Base-by-base conservation (phyloP, 441 rosid genomes). In the Flueggea neowawraea region DNA sequence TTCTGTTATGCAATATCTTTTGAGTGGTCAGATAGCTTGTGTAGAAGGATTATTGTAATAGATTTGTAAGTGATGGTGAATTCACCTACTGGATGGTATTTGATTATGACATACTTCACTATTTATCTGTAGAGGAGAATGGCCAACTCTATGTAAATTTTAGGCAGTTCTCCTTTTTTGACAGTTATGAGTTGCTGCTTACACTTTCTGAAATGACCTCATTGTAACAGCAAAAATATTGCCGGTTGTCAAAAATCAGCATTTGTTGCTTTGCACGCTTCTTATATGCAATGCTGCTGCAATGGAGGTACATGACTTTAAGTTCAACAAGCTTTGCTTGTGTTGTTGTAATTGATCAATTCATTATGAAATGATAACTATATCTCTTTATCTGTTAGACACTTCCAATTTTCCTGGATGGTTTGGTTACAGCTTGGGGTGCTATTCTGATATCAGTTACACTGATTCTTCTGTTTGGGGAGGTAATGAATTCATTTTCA, bases 201-300 rank as follows among this genome's bases (percentile, higher is more conserved):
- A 7, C 28, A 44, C 60, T 64, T 58, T 55, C 47, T 31, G 14
- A 13, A 31, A 60, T 31, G 47, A 33, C 52, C 62, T 60, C 72
- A 12, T 69, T 54, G 16, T 62, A 52, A 60, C 86, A 88, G 95
- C 77, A 45, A 88, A 85, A 72, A 85, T 88, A 73, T 68, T 88
- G 69, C 89, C 89, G 6, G 87, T 85, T 36, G 95, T 88, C 22
- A 75, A 52, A 71, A 81, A 74, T 14, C 95, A 88, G 63, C 95
- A 88, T 78, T 66, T 85, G 70, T 67, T 88, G 71, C 86, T 88
- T 9, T 88, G 95, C 71, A 83, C 89, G 9, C 69, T 88, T 13
- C 78, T 88, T 41, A 82, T 83, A 33, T 85, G 84, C 83, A 88
- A 88, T 76, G 91, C 91, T 54, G 87, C 87, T 52, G 80, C 95